A percentile compares a stretch with the other conserved stretches of the same genome.
These are phyloP conservation scores for Rhizoclosmatium globosum DNA, from an alignment of 192 early-diverging fungal species.

Conservation along the genomic window DNA sequence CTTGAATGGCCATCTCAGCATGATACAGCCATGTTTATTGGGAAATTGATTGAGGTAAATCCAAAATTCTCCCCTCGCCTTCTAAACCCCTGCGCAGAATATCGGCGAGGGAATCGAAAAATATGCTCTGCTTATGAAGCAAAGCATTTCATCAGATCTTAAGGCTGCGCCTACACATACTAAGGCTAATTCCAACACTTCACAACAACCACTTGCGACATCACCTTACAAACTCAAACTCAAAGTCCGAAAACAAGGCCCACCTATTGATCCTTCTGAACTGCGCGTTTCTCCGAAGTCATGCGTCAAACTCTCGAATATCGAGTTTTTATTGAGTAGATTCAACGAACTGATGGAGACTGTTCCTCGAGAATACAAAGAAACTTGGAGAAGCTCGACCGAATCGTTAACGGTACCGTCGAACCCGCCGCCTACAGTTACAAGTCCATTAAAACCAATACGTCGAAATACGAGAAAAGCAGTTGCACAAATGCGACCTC, in stretches of 20 bases:
- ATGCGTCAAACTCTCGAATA: slow-evolving; percentile 51
- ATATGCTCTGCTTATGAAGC: slow-evolving; percentile 28
- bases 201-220: not conserved
- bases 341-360: slow-evolving; percentile 38
- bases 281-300: slow-evolving; percentile 40
- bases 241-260: slow-evolving; percentile 38
- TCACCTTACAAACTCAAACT: slow-evolving; percentile 38
- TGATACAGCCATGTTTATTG: slow-evolving; percentile 23
- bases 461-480: not conserved
- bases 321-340: slow-evolving; percentile 31
- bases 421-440: not conserved
- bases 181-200: not conserved
- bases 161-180: not conserved
- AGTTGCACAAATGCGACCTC: not conserved
- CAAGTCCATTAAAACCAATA: not conserved
- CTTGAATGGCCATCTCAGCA: slow-evolving; percentile 50
- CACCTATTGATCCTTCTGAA: slow-evolving; percentile 39
- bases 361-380: slow-evolving; percentile 10
- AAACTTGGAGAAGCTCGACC: not conserved
- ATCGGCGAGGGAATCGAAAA: slow-evolving; percentile 37
- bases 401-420: not conserved
- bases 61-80: not conserved
- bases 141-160: slow-evolving; percentile 14
- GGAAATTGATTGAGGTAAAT: slow-evolving; percentile 37
- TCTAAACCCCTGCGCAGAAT: slow-evolving; percentile 9